Conservation (phyloP, 345 rosid genomes). For the Angophora floribunda region DNA sequence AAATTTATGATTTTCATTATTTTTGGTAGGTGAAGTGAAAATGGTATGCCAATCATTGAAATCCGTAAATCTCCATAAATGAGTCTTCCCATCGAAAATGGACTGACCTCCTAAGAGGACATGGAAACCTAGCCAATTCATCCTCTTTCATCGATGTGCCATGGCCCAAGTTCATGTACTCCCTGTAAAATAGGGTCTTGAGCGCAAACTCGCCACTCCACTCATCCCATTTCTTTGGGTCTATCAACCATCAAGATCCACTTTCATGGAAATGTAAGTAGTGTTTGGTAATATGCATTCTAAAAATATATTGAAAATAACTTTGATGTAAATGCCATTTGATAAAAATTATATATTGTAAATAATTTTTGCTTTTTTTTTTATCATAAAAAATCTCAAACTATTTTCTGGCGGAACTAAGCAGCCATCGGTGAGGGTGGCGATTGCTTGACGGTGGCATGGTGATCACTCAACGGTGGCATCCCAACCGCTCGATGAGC, state of each 20-base stretch:
- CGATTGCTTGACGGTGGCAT: fast-evolving
- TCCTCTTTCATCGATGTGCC: fast-evolving
- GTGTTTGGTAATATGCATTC: not conserved
- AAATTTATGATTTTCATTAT: not conserved
- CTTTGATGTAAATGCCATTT: not conserved
- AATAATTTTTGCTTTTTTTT: not conserved
- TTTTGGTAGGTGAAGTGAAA: not conserved
- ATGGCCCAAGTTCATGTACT: not conserved
- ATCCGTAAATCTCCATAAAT: not conserved
- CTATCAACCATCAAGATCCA: not conserved
- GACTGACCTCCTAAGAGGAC: not conserved
- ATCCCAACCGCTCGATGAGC: not conserved
- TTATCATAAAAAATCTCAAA: not conserved
- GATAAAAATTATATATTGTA: not conserved
- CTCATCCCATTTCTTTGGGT: not conserved
- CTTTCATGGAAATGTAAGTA: not conserved
- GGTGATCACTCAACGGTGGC: not conserved
- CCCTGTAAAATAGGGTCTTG: not conserved
- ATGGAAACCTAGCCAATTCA: not conserved
- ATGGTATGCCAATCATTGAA: not conserved
- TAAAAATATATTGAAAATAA: not conserved
- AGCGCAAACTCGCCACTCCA: not conserved
- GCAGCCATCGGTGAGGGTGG: not conserved
- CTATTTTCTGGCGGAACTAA: not conserved
- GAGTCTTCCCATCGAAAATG: not conserved